phyloP scores from a whole-genome alignment of 495 filamentous ascomycete species.

The Talaromyces nanjingensis region DNA sequence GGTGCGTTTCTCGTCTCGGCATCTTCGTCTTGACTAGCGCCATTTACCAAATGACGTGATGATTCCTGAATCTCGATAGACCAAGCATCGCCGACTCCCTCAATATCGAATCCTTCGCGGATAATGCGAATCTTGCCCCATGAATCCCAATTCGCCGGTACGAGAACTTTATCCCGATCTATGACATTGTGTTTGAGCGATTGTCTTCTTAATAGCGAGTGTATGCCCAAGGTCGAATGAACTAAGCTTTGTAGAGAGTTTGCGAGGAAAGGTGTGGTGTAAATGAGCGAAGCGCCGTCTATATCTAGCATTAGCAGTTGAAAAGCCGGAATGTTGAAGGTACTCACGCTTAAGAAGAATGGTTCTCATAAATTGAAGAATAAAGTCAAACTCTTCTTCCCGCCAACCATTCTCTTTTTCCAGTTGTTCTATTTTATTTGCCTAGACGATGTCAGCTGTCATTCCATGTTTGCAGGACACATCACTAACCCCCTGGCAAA shows the following conservation, averaged over 20 bases:
- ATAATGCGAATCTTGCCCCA: conserved; percentile 96
- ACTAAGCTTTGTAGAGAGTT: conserved; percentile 76
- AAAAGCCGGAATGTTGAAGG: not conserved
- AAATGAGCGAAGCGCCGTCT: conserved; percentile 90
- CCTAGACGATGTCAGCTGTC: conserved; percentile 36
- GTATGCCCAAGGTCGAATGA: conserved; percentile 82
- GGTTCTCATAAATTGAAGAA: conserved; percentile 81
- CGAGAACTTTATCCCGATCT: conserved; percentile 87
- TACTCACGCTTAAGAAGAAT: conserved; percentile 75
- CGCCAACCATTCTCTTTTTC: conserved; percentile 87
- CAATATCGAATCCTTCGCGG: conserved; percentile 89
- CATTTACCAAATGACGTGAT: conserved; percentile 25
- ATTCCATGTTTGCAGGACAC: too few species aligned
- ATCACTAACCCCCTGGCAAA: conserved; percentile 77
- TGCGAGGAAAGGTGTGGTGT: conserved; percentile 73
- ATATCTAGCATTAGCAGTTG: conserved; percentile 1
- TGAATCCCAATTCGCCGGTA: conserved; percentile 96
- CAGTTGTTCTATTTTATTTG: conserved; percentile 80
- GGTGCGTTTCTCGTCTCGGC: conserved; percentile 14
- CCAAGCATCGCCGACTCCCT: conserved; percentile 79
- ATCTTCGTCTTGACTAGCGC: conserved; percentile 11
- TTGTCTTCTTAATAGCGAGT: conserved; percentile 76
- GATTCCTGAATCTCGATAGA: conserved; percentile 66
- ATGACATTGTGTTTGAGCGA: conserved; percentile 91
- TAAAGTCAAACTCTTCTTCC: conserved; percentile 88